These are phyloP conservation scores for Pisolithus thermaeus DNA, from an alignment of 1,284 basidiomycete species.

Conservation along the genomic window DNA sequence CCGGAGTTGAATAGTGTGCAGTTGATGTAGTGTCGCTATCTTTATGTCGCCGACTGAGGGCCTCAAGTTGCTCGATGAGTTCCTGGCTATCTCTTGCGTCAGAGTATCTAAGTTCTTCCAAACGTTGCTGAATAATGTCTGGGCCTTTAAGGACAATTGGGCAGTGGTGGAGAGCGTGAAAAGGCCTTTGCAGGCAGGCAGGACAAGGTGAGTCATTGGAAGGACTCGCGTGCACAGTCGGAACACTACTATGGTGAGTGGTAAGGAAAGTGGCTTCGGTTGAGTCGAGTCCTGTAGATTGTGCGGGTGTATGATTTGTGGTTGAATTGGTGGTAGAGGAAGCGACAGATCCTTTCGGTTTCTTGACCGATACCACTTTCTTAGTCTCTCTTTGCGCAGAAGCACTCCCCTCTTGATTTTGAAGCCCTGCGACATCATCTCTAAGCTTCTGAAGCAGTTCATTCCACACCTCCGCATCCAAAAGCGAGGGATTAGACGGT, in stretches of 20 bases:
- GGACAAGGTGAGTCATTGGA: slow-evolving; percentile 27
- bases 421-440: not conserved
- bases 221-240: not conserved
- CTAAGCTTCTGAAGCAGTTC: not conserved
- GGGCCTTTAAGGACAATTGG: slow-evolving; percentile 36
- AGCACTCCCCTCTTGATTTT: not conserved
- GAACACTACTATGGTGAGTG: too few relatives aligned
- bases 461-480: not conserved
- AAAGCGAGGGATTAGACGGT: not conserved
- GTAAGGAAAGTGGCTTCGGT: too few relatives aligned
- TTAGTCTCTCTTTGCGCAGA: not conserved
- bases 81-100: slow-evolving; percentile 18
- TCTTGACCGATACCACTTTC: too few relatives aligned
- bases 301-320: not conserved
- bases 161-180: slow-evolving; percentile 37
- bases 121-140: slow-evolving; percentile 33
- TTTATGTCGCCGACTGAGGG: slow-evolving; percentile 17
- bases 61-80: slow-evolving; percentile 34
- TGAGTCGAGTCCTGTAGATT: not conserved
- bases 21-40: slow-evolving; percentile 8
- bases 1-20: slow-evolving; percentile 1
- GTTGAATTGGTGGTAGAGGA: not conserved
- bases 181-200: slow-evolving; percentile 34
- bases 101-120: slow-evolving; percentile 31
- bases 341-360: not conserved